These are phyloP conservation scores for Barbarea vulgaris DNA, from an alignment of 345 rosid species.

Conservation along the genomic window DNA sequence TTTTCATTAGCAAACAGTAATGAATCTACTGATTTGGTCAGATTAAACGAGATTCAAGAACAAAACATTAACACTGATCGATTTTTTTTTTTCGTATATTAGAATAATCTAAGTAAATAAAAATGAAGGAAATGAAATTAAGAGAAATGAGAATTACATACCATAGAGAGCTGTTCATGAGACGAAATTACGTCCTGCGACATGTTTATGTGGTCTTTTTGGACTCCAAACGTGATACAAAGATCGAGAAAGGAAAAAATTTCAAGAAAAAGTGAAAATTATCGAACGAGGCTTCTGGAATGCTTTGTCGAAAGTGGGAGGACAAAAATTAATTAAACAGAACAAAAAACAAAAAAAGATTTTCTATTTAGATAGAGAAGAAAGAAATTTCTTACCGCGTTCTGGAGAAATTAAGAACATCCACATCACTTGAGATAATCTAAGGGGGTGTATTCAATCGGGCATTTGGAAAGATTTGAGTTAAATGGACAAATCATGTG, in stretches of 20 bases:
- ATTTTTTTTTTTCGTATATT: not conserved
- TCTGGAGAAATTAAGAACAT: conserved; percentile 37
- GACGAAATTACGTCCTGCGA: conserved; percentile 43
- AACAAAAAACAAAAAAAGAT: not conserved
- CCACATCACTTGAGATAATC: no score
- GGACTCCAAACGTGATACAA: conserved; percentile 11
- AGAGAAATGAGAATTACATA: not conserved
- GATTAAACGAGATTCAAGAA: conserved; percentile 9
- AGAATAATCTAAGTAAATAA: not conserved
- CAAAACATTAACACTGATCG: not conserved
- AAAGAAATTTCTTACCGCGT: conserved; percentile 36
- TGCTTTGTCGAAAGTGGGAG: conserved; percentile 8
- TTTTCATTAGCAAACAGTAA: no score
- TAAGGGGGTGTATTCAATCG: no score
- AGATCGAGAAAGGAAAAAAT: not conserved
- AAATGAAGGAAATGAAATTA: not conserved
- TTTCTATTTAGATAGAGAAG: conserved; percentile 26
- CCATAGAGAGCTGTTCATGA: conserved; percentile 44
- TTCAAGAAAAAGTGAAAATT: conserved; percentile 16
- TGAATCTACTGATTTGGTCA: no score
- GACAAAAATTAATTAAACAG: conserved; percentile 7
- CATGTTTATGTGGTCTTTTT: conserved; percentile 23
- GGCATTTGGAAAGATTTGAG: no score
- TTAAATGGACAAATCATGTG: no score
- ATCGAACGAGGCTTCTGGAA: conserved; percentile 30